Base-by-base conservation (phyloP, 2,329 filamentous ascomycete genomes). In the Epicoccum nigrum region DNA sequence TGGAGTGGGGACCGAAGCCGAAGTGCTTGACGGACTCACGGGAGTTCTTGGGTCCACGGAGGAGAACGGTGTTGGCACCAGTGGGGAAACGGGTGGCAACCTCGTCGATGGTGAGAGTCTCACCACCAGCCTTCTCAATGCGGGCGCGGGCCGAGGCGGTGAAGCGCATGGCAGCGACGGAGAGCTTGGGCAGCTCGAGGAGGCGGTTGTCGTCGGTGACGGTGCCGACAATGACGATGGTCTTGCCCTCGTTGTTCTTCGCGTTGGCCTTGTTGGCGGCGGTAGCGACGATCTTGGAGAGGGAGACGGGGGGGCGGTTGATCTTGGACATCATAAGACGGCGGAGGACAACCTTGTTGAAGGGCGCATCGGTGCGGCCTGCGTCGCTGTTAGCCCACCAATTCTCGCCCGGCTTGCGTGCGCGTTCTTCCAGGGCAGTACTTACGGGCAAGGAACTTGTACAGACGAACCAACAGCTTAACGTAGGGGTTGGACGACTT, bases 1-100 rank as follows among this genome's bases (percentile, higher is more conserved):
- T 83, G 80, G 87, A 92, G 87, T 99, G 94, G 65, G 94, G 94
- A 67, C 94, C 95, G 72, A 99, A 89, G 77, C 95, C 94, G 77
- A 99, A 99, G 84, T 99, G 95, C 89, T 96, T 97, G 79, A 97
- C 83, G 61, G 94, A 90, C 87, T 99, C 94, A 77, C 94, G 88
- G 71, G 91, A 79, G 82, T 97, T 97, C 91, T 97, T 99, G 79
- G 94, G 92, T 64, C 94, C 94, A 79, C 94, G 90, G 77, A 99
- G 88, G 73, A 97, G 87, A 71, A 99, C 84, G 65, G 94, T 97
- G 87, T 97, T 97, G 83, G 88, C 87, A 74, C 94, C 94, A 68
- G 93, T 99, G 65, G 94, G 94, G 71, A 92, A 88, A 76, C 93
- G 89, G 74, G 96, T 87, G 68, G 94, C 94, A 69, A 99, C 87